Evolutionary conservation across 768 basidiomycete genomes (phyloP).

Genomic region (Coprinopsis marcescibilis): DNA sequence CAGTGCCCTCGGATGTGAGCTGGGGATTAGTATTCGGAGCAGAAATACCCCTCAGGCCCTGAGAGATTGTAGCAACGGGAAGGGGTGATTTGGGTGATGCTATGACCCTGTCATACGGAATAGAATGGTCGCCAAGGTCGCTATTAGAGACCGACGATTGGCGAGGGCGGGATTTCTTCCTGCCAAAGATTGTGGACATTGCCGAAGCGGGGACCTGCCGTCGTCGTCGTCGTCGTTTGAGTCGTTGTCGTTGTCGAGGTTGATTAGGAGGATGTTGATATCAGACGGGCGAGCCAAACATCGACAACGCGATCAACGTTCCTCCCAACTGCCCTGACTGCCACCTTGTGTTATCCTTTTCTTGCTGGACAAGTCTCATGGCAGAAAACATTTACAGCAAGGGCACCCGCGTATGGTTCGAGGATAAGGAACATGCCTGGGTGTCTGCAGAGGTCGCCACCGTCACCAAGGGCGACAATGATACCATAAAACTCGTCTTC

Average conservation of each 20-base stretch:
- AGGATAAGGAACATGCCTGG: constrained; percentile 94
- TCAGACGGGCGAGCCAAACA: constrained; percentile 10
- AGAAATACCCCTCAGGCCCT: constrained; percentile 62
- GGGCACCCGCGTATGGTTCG: constrained; percentile 87
- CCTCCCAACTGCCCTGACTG: constrained; percentile 7
- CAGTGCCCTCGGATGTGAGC: constrained; percentile 65
- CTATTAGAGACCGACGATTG: constrained; percentile 56
- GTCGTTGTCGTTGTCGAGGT: constrained; percentile 2
- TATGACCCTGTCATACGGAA: constrained; percentile 67
- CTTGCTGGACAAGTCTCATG: constrained; percentile 44
- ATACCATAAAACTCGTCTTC: constrained; percentile 78
- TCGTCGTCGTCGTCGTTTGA: not conserved
- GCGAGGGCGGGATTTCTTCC: constrained; percentile 56
- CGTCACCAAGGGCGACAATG: constrained; percentile 59
- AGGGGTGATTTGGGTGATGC: constrained; percentile 55
- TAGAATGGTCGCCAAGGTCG: constrained; percentile 59
- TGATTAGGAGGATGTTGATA: constrained; percentile 1
- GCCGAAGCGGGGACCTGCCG: constrained; percentile 9
- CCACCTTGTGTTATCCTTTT: constrained; percentile 17
- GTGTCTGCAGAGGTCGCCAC: constrained; percentile 79
- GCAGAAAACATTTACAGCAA: constrained; percentile 91
- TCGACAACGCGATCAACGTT: constrained; percentile 12
- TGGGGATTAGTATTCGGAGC: constrained; percentile 83
- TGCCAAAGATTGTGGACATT: constrained; percentile 67
- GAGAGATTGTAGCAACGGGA: constrained; percentile 48